phyloP scores from a whole-genome alignment of 768 basidiomycete genomes.

The Tylopilus balloui region DNA sequence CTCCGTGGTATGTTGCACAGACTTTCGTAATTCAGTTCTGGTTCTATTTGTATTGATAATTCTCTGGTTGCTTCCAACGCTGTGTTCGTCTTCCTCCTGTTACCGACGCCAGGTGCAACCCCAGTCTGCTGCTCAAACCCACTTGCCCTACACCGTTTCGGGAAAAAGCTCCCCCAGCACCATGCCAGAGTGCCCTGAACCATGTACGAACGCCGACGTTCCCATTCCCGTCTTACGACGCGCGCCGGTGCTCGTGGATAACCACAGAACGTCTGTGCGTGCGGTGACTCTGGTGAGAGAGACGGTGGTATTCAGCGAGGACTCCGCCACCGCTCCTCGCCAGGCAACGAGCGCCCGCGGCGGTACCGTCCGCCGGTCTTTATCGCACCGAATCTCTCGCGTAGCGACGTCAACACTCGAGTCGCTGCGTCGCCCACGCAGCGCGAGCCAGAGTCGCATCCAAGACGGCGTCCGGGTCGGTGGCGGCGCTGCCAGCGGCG shows the following conservation, averaged over 20 bases:
- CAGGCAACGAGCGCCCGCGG: no score
- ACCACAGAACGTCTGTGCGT: constrained; percentile 24
- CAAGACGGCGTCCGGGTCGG: neutral
- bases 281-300: constrained; percentile 1
- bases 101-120: neutral
- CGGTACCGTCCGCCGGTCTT: constrained; percentile 28
- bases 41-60: no score
- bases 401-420: constrained; percentile 28
- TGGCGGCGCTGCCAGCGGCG: no score
- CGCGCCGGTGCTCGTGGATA: constrained; percentile 36
- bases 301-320: neutral
- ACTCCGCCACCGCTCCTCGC: no score
- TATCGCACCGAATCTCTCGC: constrained; percentile 35
- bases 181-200: constrained; percentile 10
- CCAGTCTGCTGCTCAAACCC: neutral
- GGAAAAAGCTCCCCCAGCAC: neutral
- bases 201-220: neutral
- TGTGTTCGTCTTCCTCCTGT: neutral
- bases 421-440: constrained; percentile 15
- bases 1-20: neutral
- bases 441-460: constrained; percentile 2
- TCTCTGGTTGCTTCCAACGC: neutral
- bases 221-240: constrained; percentile 32
- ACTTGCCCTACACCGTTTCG: neutral
- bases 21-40: neutral